These are phyloP conservation scores for Citrullus colocynthis DNA, from an alignment of 306 rosid species.

Conservation along the genomic window DNA sequence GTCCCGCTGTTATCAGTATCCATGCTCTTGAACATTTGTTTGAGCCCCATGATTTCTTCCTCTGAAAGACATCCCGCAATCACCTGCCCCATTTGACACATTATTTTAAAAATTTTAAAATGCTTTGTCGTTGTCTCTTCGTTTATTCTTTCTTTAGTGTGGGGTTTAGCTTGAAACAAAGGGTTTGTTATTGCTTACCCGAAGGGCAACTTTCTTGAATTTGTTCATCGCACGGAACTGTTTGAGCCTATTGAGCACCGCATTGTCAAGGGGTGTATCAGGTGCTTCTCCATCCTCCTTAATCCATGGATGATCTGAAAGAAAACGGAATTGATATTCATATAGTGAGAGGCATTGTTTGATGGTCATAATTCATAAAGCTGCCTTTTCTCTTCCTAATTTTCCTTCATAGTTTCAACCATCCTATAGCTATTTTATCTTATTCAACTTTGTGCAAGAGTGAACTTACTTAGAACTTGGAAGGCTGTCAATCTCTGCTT, in stretches of 20 bases:
- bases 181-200: constrained; percentile 24
- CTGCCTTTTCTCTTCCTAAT: background rate
- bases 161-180: background rate
- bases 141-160: background rate
- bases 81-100: constrained; percentile 33
- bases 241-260: constrained; percentile 84
- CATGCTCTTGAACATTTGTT: constrained; percentile 80
- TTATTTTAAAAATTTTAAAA: background rate
- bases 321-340: background rate
- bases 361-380: background rate
- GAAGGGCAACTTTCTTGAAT: constrained; percentile 89
- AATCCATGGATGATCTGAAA: constrained; percentile 41
- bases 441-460: background rate
- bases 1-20: constrained; percentile 95
- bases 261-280: constrained; percentile 87
- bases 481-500: constrained; percentile 70
- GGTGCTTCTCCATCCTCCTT: constrained; percentile 99
- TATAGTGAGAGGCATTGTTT: background rate
- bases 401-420: background rate
- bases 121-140: background rate
- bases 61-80: constrained; percentile 96
- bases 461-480: constrained; percentile 68
- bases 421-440: background rate
- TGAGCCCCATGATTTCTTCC: constrained; percentile 96
- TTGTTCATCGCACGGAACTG: constrained; percentile 96